Base-by-base conservation (phyloP, 2,329 filamentous ascomycete genomes). In the Purpureocillium lavendulum region DNA sequence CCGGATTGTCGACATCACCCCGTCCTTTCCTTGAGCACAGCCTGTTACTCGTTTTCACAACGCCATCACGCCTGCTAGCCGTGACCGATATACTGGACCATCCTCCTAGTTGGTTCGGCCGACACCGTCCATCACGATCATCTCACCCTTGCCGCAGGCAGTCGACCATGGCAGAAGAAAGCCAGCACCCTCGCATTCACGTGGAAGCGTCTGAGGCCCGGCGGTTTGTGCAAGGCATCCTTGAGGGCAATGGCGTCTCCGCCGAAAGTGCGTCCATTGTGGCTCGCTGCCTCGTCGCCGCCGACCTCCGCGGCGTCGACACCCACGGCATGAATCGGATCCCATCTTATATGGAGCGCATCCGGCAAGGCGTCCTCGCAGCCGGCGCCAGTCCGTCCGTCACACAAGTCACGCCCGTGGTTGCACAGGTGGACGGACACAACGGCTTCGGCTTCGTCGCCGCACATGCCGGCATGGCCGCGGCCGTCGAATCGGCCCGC, bases 361-460 rank as follows among this genome's bases (percentile, higher is more conserved):
- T 89, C 45, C 76, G 82, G 3, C 71, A 81, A 52, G 79, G 80
- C 2, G 81, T 84, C 2, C 71, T 90, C 7, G 68, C 84, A 48
- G 66, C 80, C 10, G 58, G 55, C 10, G 80, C 80, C 1, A 56
- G 64, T 4, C 84, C 84, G 0, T 67, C 64, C 0, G 44, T 88
- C 3, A 65, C 53, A 0, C 70, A 82, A 46, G 59, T 79, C 35
- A 89, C 85, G 0, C 83, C 84, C 0, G 83, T 80, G 0, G 84
- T 86, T 0, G 80, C 77, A 0, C 80, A 79, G 33, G 71, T 86
- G 8, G 71, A 79, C 52, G 84, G 73, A 0, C 66, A 74, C 33
- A 89, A 90, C 47, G 77, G 75, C 2, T 89, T 89, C 55, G 85
- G 85, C 10, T 88, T 88, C 51, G 66, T 88, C 0, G 77, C 81